Evolutionary conservation across 2,329 filamentous ascomycete species (phyloP).

Genomic region (Pyrenochaeta sp.): DNA sequence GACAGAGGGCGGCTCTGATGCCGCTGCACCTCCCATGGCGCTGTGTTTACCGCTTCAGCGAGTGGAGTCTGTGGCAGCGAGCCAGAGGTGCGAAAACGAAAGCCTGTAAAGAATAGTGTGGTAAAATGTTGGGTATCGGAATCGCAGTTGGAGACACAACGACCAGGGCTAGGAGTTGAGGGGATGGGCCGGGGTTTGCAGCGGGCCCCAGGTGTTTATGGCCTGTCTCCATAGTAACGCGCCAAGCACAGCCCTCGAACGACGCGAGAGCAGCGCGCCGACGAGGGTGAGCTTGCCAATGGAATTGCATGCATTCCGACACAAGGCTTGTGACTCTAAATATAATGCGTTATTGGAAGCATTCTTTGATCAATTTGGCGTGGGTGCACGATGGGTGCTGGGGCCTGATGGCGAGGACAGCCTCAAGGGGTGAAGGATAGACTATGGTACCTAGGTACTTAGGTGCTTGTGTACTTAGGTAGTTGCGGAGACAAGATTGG

Average conservation of each 20-base stretch:
- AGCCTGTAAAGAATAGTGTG: conserved; percentile 19
- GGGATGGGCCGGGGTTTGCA: conserved; percentile 25
- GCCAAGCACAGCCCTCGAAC: conserved; percentile 26
- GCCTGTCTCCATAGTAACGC: conserved; percentile 33
- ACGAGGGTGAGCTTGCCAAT: no score
- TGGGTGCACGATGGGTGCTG: no score
- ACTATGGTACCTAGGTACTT: no score
- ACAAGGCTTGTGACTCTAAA: no score
- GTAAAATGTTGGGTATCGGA: conserved; percentile 24
- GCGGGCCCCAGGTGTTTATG: conserved; percentile 29
- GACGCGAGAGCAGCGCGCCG: background rate
- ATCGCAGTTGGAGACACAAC: conserved; percentile 23
- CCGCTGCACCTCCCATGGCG: conserved; percentile 65
- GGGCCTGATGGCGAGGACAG: no score
- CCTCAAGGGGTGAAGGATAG: no score
- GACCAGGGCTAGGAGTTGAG: conserved; percentile 35
- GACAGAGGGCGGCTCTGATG: conserved; percentile 69
- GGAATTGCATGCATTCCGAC: no score
- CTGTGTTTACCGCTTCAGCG: conserved; percentile 37
- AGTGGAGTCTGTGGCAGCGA: conserved; percentile 18
- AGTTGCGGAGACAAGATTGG: no score
- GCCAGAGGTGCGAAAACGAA: conserved; percentile 19
- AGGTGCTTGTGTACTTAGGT: no score
- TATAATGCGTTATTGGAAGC: no score
- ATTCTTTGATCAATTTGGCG: no score